These are phyloP conservation scores for Chlamydomonas asymmetrica DNA, from an alignment of 139 green algal genomes.

Conservation along the genomic window DNA sequence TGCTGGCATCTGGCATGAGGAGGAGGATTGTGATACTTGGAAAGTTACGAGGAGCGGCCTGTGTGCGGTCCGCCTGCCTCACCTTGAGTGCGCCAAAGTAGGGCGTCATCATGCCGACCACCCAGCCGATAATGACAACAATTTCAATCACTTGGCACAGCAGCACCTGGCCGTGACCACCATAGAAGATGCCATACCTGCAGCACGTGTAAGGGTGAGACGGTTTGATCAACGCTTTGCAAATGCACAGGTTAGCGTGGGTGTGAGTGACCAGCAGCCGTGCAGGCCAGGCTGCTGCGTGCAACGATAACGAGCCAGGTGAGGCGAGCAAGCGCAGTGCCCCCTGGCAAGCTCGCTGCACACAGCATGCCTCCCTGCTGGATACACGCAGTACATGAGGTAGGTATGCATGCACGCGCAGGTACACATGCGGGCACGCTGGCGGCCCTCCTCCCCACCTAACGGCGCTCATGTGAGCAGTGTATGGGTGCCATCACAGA, in stretches of 20 bases:
- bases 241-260: neutral
- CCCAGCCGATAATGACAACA: constrained; percentile 57
- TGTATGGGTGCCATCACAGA: too few species aligned
- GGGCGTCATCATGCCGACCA: constrained; percentile 3
- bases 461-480: too few species aligned
- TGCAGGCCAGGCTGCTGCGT: neutral
- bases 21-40: neutral
- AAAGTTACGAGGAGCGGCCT: neutral
- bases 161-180: constrained; percentile 49
- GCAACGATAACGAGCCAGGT: neutral
- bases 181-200: constrained; percentile 42
- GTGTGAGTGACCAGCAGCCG: neutral
- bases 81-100: constrained; percentile 63
- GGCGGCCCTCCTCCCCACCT: neutral
- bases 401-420: too few species aligned
- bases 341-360: too few species aligned
- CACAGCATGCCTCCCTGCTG: too few species aligned
- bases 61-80: neutral
- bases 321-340: neutral
- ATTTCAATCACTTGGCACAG: constrained; percentile 16
- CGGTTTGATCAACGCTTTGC: too few species aligned
- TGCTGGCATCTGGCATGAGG: neutral
- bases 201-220: neutral
- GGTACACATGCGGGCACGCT: too few species aligned
- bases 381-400: too few species aligned